A percentile compares a stretch with the other conserved stretches of the same genome.
These are phyloP conservation scores for Serpula lacrymans DNA, from an alignment of 768 basidiomycete genomes.

Conservation along the genomic window DNA sequence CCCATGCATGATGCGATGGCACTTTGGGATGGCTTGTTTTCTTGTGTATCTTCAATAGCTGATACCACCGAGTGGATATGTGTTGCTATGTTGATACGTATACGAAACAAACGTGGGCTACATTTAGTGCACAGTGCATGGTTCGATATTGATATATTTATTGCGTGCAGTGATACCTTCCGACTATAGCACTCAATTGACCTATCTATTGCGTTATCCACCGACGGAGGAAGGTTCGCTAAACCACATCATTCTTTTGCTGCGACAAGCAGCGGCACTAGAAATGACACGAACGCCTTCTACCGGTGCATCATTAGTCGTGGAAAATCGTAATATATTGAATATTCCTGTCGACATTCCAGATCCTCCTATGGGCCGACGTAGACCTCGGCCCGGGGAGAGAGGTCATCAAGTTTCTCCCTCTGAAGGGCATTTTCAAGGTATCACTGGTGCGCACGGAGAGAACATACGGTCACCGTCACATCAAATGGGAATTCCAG, in stretches of 20 bases:
- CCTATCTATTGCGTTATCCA: conserved; percentile 84
- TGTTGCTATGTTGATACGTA: conserved; percentile 92
- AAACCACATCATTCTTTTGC: conserved; percentile 64
- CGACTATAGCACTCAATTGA: conserved; percentile 85
- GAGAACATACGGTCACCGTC: conserved; percentile 37
- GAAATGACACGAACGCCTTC: conserved; percentile 71
- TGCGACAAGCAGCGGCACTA: conserved; percentile 81
- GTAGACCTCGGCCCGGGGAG: conserved; percentile 31
- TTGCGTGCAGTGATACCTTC: conserved; percentile 66
- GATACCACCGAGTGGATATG: conserved; percentile 84
- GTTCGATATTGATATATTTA: conserved; percentile 11
- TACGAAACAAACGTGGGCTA: conserved; percentile 83
- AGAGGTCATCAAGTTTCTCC: conserved; percentile 25
- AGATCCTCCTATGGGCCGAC: conserved; percentile 37
- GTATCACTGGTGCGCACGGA: conserved; percentile 13
- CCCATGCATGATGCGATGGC: conserved; percentile 74
- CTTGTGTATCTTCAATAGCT: conserved; percentile 69
- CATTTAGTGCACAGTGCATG: background rate
- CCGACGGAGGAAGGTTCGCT: conserved; percentile 37
- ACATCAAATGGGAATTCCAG: conserved; percentile 56
- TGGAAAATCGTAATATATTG: conserved; percentile 80
- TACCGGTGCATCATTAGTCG: conserved; percentile 71
- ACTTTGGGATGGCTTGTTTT: conserved; percentile 96
- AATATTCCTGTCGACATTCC: conserved; percentile 70
- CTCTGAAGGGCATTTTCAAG: conserved; percentile 15